Evolutionary conservation across 371 early-diverging fungal species (phyloP), one percentile per base, ranked within the genome.

Genomic region (Fennellomyces sp.): DNA sequence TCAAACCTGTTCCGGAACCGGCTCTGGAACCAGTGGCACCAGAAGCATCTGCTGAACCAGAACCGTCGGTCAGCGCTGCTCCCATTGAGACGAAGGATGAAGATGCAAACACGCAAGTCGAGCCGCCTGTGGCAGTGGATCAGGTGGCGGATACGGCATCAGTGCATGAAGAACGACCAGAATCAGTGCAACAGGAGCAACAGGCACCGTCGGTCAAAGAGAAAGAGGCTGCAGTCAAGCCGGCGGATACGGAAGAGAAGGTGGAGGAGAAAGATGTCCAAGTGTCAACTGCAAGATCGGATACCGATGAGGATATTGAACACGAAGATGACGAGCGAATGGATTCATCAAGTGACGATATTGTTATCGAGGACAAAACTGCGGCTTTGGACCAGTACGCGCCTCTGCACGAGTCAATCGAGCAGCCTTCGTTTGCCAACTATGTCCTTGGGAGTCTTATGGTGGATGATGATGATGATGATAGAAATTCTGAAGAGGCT

Each of bases 401-500:
- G 19, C 12, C 5, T 17, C 25, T 21, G 2, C 36, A 17, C 13
- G 27, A 41, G 2, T n/a, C 55, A 19, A 19, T 57, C 5, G 60
- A 54, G 3, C 33, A 51, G 39, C 61, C 52, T 12, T 60, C 65
- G 5, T 50, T 64, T 33, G 47, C 61, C 21, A 60, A 53, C 36
- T 55, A 65, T 15, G 53, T 56, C 17, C 42, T 60, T 28, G 60
- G 60, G 8, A 31, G 60, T 35, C 19, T 60, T 17, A 26, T 56
- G 12, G 39, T 56, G 25, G 61, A 65, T 52, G 53, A 51, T 21
- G 67, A 66, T 12, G 62, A 29, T 19, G 45, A 45, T 45, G 45
- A 45, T 23, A 45, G 45, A 23, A 21, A 5, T 45, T 23, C 23
- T 21, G 45, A 45, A 23, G 45, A 45, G 17, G 45, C 45, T 45